Conservation (phyloP, 495 filamentous ascomycete species). For the Amniculicola lignicola region DNA sequence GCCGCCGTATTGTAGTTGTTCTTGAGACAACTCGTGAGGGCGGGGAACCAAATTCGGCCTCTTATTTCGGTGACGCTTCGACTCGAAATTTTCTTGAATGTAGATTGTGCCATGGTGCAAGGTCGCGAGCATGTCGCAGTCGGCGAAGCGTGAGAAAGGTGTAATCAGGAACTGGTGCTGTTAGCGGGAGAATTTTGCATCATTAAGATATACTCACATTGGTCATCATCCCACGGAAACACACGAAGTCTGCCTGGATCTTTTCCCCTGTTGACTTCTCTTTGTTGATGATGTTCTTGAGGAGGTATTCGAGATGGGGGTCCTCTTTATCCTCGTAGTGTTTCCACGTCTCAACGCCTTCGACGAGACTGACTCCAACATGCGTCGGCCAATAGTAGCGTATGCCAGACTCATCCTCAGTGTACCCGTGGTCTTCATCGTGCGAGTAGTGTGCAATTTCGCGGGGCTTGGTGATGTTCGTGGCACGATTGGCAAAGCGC, state of each 20-base stretch:
- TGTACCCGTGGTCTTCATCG: conserved; percentile 74
- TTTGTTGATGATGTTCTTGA: conserved; percentile 68
- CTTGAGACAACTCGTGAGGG: conserved; percentile 49
- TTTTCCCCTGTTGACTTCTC: conserved; percentile 65
- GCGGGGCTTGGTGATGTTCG: conserved; percentile 23
- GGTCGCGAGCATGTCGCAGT: conserved; percentile 95
- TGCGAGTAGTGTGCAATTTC: conserved; percentile 92
- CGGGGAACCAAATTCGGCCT: not conserved
- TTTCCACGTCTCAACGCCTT: conserved; percentile 77
- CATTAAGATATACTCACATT: conserved; percentile 48
- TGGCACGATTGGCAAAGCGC: conserved; percentile 21
- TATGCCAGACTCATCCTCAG: conserved; percentile 70
- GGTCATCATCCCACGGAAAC: conserved; percentile 98
- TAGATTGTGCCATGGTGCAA: conserved; percentile 74
- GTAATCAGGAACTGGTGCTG: conserved; percentile 69
- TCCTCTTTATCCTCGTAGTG: conserved; percentile 78
- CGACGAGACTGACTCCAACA: conserved; percentile 67
- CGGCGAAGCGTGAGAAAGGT: conserved; percentile 76
- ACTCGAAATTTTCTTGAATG: conserved; percentile 83
- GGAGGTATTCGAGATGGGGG: conserved; percentile 82
- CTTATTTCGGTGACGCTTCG: conserved; percentile 24
- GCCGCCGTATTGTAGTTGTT: conserved; percentile 70
- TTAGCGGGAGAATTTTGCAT: not conserved
- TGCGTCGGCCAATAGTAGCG: conserved; percentile 82
- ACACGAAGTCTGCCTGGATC: conserved; percentile 76